Percentiles rank a stretch among this genome's conserved stretches.
phyloP scores from a whole-genome alignment of 2,329 filamentous ascomycete genomes.

The Xylariales sp. region DNA sequence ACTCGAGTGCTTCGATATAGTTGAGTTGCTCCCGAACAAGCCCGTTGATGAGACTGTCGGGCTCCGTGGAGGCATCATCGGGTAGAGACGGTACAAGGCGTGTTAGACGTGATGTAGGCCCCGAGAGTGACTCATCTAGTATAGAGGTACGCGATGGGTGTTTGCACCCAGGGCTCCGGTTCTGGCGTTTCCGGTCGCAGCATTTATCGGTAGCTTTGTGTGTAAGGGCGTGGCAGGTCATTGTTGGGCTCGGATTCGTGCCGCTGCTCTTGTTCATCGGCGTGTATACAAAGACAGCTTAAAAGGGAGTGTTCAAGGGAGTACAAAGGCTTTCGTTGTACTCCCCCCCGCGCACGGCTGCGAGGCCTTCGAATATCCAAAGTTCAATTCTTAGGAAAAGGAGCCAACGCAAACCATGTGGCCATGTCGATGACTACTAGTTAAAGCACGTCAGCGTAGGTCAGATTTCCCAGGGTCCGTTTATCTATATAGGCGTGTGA shows the following conservation, averaged over 20 bases:
- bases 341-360: neutral
- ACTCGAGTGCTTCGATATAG: conserved; percentile 2
- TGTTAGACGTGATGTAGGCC: neutral
- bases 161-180: neutral
- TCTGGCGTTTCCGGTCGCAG: neutral
- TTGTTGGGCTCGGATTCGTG: neutral
- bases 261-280: neutral
- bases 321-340: neutral
- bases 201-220: neutral
- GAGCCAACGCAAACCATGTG: neutral
- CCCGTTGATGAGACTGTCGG: neutral
- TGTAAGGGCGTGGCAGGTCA: neutral
- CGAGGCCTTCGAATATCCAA: neutral
- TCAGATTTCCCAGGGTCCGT: neutral
- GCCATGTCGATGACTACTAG: neutral
- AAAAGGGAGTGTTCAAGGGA: neutral
- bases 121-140: neutral
- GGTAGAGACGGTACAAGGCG: too few species aligned
- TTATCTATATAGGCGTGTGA: neutral
- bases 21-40: conserved; percentile 4
- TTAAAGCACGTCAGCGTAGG: conserved; percentile 6
- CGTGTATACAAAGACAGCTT: neutral
- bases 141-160: neutral
- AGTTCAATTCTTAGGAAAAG: neutral
- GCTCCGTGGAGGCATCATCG: neutral